Conservation (phyloP, 2,329 filamentous ascomycete species). For the Bertia moriformis region DNA sequence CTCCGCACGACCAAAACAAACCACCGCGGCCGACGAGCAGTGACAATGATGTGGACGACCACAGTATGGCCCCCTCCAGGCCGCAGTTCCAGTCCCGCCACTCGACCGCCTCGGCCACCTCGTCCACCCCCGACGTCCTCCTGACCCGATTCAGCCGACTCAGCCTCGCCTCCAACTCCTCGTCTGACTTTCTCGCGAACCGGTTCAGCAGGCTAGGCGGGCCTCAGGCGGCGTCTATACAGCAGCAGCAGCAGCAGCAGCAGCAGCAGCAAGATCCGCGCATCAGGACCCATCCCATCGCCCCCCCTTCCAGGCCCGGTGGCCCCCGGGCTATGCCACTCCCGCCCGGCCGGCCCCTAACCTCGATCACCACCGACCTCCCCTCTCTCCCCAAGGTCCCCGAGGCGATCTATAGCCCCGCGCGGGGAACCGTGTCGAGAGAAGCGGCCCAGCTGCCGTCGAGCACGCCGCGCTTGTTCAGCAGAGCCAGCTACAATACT, state of each 20-base stretch:
- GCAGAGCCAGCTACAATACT: slow-evolving; percentile 40
- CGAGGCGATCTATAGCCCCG: slow-evolving; percentile 66
- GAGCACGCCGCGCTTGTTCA: slow-evolving; percentile 48
- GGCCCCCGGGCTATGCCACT: slow-evolving; percentile 41
- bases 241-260: slow-evolving; percentile 5
- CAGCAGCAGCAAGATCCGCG: slow-evolving; percentile 33
- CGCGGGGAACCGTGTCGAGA: slow-evolving; percentile 53
- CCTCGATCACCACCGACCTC: slow-evolving; percentile 33
- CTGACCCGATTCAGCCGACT: too few species aligned
- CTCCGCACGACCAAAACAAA: slow-evolving; percentile 2
- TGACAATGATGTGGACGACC: too few species aligned
- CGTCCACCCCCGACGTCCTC: too few species aligned
- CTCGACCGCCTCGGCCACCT: neutral
- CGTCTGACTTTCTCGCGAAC: neutral
- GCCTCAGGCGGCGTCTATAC: neutral
- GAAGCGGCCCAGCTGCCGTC: slow-evolving; percentile 51
- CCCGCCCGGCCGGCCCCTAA: slow-evolving; percentile 20
- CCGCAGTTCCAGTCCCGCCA: neutral
- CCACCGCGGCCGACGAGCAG: too few species aligned
- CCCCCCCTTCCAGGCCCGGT: slow-evolving; percentile 18
- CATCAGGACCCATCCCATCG: slow-evolving; percentile 31
- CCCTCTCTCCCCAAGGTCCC: slow-evolving; percentile 54
- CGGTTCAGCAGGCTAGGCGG: neutral
- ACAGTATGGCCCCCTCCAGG: too few species aligned
- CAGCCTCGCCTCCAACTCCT: too few species aligned